phyloP scores from a whole-genome alignment of 169 alveolate genomes.

The Plasmodium yoelii region DNA sequence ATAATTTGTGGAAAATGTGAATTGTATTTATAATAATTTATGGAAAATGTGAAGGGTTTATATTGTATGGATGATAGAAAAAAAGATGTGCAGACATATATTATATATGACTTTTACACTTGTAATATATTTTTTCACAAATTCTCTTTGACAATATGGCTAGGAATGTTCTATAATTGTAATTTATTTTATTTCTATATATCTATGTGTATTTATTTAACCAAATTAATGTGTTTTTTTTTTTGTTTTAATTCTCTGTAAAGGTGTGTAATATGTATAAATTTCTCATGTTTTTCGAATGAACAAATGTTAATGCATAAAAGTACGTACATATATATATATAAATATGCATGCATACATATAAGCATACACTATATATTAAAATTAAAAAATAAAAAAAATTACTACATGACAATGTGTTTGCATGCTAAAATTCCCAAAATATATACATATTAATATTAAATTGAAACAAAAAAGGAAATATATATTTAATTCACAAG shows the following conservation, averaged over 20 bases:
- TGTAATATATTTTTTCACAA: constrained; percentile 11
- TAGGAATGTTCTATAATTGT: neutral
- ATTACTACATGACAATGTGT: neutral
- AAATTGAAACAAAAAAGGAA: neutral
- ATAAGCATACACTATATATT: neutral
- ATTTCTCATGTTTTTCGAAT: neutral
- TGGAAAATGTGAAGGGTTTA: too few species aligned
- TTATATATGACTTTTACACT: constrained; percentile 23
- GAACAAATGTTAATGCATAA: neutral
- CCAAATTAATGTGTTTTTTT: neutral
- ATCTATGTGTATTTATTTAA: neutral
- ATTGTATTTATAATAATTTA: too few species aligned
- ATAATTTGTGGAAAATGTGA: too few species aligned
- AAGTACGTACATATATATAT: neutral
- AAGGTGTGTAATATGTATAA: neutral
- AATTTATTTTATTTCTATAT: neutral
- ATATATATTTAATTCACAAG: constrained; percentile 4
- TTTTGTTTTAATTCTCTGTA: too few species aligned
- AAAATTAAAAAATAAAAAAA: constrained; percentile 12
- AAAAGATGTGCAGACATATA: neutral
- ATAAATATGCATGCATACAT: constrained; percentile 3
- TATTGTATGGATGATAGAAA: neutral
- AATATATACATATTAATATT: neutral
- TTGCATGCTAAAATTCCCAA: neutral
- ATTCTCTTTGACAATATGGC: neutral